Base-by-base conservation (phyloP, 2,329 filamentous ascomycete genomes). In the Dactylonectria macrodidyma region DNA sequence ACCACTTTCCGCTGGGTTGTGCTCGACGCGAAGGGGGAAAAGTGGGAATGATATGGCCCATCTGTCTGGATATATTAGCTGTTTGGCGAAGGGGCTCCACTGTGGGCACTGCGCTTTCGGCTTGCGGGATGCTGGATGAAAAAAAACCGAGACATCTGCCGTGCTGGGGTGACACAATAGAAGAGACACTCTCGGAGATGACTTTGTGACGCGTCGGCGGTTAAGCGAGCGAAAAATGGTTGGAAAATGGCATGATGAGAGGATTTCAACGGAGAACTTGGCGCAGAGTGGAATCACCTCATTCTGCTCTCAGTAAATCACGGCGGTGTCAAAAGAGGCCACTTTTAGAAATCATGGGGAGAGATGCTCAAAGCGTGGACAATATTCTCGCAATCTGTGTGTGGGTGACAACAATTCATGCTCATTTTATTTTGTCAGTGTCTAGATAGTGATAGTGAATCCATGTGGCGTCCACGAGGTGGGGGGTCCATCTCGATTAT, bases 401-500 rank as follows among this genome's bases (percentile, higher is more conserved):
- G 26, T 16, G n/a, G 11, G 19, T 33, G 26, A 8, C 26, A 14
- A 52, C 26, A 33, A n/a, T 16, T 30, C 2, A 10, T 59, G 10
- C 11, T 11, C 38, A 9, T 6, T 14, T 55, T 55, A 67, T 64
- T 54, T 59, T 57, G 50, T 55, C 70, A 56, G 46, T 63, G 60
- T 41, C 59, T 68, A 59, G 52, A 58, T 41, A 66, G 57, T 58
- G 11, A 30, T 41, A 41, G 47, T 12, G 24, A 50, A 10, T 26
- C 22, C 14, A 14, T 19, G 55, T 46, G 55, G 44, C 47, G 59
- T 50, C 41, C 38, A 34, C 38, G 46, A 8, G 50, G 62, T 69
- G 67, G 73, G 73, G 63, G 56, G 24, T 19, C 36, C 41, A 61
- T 38, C 22, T 38, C 57, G 70, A 74, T 72, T 70, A 68, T 69